Percentiles rank a stretch among this genome's conserved stretches.
Conservation (phyloP, 1,284 basidiomycete genomes). For the Meripilus lineatus region DNA sequence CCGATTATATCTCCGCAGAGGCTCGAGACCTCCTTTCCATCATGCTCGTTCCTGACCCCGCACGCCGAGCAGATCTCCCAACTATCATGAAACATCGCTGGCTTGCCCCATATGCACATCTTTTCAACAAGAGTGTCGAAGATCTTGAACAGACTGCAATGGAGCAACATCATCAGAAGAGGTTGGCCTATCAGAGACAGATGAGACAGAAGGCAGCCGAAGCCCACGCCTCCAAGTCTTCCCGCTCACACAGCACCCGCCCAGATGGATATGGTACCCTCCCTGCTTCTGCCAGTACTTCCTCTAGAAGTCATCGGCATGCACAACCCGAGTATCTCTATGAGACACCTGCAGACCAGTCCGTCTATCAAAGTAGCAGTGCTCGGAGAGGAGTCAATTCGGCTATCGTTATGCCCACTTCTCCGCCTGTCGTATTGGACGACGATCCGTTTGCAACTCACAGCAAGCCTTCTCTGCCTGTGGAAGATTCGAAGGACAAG, state of each 20-base stretch:
- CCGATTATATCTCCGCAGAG: constrained; percentile 82
- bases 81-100: constrained; percentile 82
- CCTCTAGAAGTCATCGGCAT: constrained; percentile 33
- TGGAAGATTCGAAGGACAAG: constrained; percentile 9
- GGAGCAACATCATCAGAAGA: constrained; percentile 82
- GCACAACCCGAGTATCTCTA: constrained; percentile 46
- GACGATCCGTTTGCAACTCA: constrained; percentile 51
- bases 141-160: constrained; percentile 80
- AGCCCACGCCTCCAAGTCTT: constrained; percentile 30
- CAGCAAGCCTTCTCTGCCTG: constrained; percentile 18
- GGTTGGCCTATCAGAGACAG: constrained; percentile 74
- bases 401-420: constrained; percentile 39
- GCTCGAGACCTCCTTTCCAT: constrained; percentile 71
- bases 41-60: constrained; percentile 87
- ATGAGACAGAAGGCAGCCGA: constrained; percentile 46
- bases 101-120: constrained; percentile 62
- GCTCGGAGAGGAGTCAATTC: constrained; percentile 38
- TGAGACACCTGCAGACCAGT: constrained; percentile 44
- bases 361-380: constrained; percentile 33
- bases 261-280: constrained; percentile 33
- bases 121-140: constrained; percentile 70
- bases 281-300: constrained; percentile 16
- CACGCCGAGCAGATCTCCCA: constrained; percentile 67
- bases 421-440: constrained; percentile 32
- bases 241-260: constrained; percentile 41